These are phyloP conservation scores for Fraxinus sp. DNA, from an alignment of 305 asterid species.

Conservation along the genomic window DNA sequence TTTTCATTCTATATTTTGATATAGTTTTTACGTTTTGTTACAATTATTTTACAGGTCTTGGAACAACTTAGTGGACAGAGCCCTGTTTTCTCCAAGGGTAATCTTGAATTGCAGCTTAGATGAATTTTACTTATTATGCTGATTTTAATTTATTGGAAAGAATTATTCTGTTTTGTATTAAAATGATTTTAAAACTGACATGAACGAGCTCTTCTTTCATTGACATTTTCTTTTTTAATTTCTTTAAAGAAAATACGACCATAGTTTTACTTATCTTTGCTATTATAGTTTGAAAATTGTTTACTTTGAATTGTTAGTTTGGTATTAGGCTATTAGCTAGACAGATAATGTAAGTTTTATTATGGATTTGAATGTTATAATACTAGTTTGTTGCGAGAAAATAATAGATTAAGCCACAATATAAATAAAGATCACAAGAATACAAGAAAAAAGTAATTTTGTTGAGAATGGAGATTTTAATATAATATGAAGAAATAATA, in stretches of 20 bases:
- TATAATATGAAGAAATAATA: no score
- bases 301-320: background rate
- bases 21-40: background rate
- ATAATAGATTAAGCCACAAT: no score
- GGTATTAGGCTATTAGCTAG: background rate
- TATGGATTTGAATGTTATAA: background rate
- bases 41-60: constrained; percentile 33
- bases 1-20: background rate
- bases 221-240: background rate
- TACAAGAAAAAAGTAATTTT: no score
- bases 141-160: background rate
- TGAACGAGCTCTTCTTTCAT: background rate
- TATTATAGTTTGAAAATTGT: background rate
- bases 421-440: no score
- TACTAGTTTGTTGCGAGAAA: no score
- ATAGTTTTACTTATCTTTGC: background rate
- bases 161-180: background rate
- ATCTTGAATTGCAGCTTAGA: background rate
- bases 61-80: constrained; percentile 49
- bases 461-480: no score
- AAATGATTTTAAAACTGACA: background rate
- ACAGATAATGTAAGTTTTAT: background rate
- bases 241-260: background rate
- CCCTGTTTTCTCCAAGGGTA: constrained; percentile 56
- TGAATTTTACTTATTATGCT: background rate